These are phyloP conservation scores for Choanephora cucurbitarum DNA, from an alignment of 371 early-diverging fungal species.

Conservation along the genomic window DNA sequence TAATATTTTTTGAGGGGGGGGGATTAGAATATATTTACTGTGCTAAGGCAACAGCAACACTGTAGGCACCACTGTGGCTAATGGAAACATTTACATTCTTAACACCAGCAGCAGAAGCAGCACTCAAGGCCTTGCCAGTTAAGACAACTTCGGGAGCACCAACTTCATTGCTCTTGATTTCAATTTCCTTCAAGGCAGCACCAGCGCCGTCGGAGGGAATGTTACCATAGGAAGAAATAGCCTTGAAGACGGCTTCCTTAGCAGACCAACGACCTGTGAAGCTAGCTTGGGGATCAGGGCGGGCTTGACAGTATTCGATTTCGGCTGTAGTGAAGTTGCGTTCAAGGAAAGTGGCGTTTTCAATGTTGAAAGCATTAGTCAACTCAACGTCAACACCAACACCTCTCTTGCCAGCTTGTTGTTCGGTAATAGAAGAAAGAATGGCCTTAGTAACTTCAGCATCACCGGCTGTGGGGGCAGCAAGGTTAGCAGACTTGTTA, in stretches of 20 bases:
- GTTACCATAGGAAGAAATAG: constrained; percentile 72
- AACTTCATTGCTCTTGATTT: constrained; percentile 71
- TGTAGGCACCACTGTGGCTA: constrained; percentile 91
- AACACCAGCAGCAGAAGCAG: constrained; percentile 73
- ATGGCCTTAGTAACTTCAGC: constrained; percentile 64
- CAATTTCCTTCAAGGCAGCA: constrained; percentile 91
- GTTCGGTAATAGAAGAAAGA: constrained; percentile 56
- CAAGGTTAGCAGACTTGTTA: constrained; percentile 47
- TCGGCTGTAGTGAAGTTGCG: constrained; percentile 90
- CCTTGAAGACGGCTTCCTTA: constrained; percentile 96
- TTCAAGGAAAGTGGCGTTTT: constrained; percentile 84
- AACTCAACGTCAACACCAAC: constrained; percentile 95
- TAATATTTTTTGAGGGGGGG: background rate
- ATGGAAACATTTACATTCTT: constrained; percentile 86
- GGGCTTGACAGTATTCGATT: constrained; percentile 76
- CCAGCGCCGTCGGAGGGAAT: constrained; percentile 84
- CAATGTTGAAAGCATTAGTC: constrained; percentile 76
- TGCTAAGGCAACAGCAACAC: constrained; percentile 85
- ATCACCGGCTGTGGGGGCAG: constrained; percentile 47
- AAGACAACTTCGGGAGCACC: constrained; percentile 90
- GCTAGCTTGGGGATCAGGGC: constrained; percentile 82
- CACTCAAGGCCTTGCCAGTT: constrained; percentile 80
- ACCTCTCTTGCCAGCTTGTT: constrained; percentile 65
- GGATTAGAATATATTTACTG: too few relatives aligned
- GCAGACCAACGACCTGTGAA: constrained; percentile 97